phyloP scores from a whole-genome alignment of 352 stramenopile species.

The Globisporangium solare region DNA sequence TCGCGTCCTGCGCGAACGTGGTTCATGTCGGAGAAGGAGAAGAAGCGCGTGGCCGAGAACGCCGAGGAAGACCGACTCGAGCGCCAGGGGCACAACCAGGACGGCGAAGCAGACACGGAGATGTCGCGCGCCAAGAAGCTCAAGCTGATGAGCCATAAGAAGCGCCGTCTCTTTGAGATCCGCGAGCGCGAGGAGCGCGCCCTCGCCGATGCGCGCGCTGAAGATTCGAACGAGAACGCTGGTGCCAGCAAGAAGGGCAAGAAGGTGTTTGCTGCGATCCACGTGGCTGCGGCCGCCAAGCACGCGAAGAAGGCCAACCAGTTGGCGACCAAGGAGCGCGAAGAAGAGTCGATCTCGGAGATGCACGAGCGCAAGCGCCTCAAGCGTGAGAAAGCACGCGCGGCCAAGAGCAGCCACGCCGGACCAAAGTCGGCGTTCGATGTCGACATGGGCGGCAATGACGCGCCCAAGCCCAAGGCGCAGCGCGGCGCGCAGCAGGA shows the following conservation, averaged over 20 bases:
- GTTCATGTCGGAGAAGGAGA: constrained; percentile 91
- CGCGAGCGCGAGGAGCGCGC: constrained; percentile 79
- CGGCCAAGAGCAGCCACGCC: constrained; percentile 50
- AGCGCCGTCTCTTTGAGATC: constrained; percentile 78
- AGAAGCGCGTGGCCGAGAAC: constrained; percentile 73
- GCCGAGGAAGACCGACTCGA: constrained; percentile 62
- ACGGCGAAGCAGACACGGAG: constrained; percentile 25
- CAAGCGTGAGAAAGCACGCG: constrained; percentile 69
- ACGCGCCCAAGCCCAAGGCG: constrained; percentile 24
- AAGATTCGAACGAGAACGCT: constrained; percentile 33
- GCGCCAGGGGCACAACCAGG: constrained; percentile 18
- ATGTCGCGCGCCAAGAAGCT: constrained; percentile 71
- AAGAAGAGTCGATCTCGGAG: constrained; percentile 79
- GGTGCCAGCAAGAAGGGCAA: constrained; percentile 30
- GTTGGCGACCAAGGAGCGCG: constrained; percentile 40
- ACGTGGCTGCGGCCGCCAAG: constrained; percentile 75
- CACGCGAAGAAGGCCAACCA: constrained; percentile 76
- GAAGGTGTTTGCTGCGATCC: constrained; percentile 78
- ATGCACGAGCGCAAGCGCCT: constrained; percentile 73
- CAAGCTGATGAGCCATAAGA: constrained; percentile 87
- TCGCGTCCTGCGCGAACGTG: constrained; percentile 85
- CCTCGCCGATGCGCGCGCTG: constrained; percentile 51
- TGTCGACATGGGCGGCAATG: constrained; percentile 39
- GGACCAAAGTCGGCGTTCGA: constrained; percentile 50
- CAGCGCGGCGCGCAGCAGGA: constrained; percentile 35